A percentile compares a stretch with the other conserved stretches of the same genome.
phyloP scores from a whole-genome alignment of 2,329 filamentous ascomycete genomes.

The Conoideocrella luteorostrata region DNA sequence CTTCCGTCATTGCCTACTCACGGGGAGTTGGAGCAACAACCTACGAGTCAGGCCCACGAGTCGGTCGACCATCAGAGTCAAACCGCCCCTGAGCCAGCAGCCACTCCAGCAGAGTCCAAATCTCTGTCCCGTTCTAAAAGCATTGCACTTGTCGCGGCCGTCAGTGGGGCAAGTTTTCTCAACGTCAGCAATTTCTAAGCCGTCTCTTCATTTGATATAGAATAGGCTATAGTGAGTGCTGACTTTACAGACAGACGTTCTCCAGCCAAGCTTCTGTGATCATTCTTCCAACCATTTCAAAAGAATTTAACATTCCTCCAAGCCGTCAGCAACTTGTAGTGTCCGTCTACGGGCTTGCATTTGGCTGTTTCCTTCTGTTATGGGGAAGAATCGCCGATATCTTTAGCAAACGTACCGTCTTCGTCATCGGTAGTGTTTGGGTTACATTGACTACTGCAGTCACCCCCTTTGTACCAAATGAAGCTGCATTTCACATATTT shows the following conservation, averaged over 20 bases:
- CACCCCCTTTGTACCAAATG: slow-evolving; percentile 58
- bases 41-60: too few relatives aligned
- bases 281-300: slow-evolving; percentile 54
- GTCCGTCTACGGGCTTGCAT: slow-evolving; percentile 58
- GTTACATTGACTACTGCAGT: slow-evolving; percentile 51
- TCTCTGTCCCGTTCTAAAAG: too few relatives aligned
- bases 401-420: slow-evolving; percentile 59
- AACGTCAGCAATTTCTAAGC: slow-evolving; percentile 33
- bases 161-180: slow-evolving; percentile 49
- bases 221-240: too few relatives aligned
- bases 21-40: too few relatives aligned
- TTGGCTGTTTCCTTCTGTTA: slow-evolving; percentile 61
- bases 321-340: slow-evolving; percentile 59
- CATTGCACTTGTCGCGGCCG: slow-evolving; percentile 48
- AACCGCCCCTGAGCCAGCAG: too few relatives aligned
- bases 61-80: too few relatives aligned
- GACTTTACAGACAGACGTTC: slow-evolving; percentile 42
- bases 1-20: too few relatives aligned
- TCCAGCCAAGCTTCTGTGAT: slow-evolving; percentile 55
- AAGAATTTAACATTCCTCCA: slow-evolving; percentile 49
- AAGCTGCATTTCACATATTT: slow-evolving; percentile 62
- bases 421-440: slow-evolving; percentile 58
- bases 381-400: slow-evolving; percentile 64
- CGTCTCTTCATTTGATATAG: too few relatives aligned
- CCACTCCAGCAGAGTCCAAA: too few relatives aligned